Evolutionary conservation across 345 rosid species (phyloP).

Genomic region (Anacardium occidentale): DNA sequence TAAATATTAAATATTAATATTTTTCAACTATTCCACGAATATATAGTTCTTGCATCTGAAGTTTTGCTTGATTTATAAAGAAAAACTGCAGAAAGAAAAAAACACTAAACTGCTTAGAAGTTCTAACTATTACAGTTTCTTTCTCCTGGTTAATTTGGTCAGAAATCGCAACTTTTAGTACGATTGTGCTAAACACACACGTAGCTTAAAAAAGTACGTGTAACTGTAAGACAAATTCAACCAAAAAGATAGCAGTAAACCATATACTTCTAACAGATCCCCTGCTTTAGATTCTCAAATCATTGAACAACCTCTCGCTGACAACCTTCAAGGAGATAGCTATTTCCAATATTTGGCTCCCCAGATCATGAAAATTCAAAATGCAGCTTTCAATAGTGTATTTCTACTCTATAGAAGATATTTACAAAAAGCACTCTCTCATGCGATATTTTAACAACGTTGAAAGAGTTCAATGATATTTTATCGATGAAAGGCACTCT

Average conservation of each 20-base stretch:
- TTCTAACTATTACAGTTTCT: background rate
- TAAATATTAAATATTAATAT: background rate
- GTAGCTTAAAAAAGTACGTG: too few relatives aligned
- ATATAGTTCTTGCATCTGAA: background rate
- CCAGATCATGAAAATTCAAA: background rate
- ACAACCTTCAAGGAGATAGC: background rate
- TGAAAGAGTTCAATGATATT: background rate
- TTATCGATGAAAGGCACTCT: too few relatives aligned
- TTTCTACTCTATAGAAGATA: background rate
- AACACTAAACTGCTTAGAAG: background rate
- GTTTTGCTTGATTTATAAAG: background rate
- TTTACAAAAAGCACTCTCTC: background rate
- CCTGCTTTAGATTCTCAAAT: background rate
- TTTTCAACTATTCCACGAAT: background rate
- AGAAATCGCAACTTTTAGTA: background rate
- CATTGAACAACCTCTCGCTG: background rate
- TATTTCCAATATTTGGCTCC: background rate
- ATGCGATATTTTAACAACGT: background rate
- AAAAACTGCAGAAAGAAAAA: background rate
- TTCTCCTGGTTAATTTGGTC: background rate
- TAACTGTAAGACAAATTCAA: background rate
- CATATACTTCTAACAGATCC: background rate
- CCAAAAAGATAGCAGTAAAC: conserved; percentile 2
- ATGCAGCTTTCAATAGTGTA: background rate
- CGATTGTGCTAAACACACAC: background rate